Evolutionary conservation across 1,284 basidiomycete genomes (phyloP).

Genomic region (Fomitopsis palustris): DNA sequence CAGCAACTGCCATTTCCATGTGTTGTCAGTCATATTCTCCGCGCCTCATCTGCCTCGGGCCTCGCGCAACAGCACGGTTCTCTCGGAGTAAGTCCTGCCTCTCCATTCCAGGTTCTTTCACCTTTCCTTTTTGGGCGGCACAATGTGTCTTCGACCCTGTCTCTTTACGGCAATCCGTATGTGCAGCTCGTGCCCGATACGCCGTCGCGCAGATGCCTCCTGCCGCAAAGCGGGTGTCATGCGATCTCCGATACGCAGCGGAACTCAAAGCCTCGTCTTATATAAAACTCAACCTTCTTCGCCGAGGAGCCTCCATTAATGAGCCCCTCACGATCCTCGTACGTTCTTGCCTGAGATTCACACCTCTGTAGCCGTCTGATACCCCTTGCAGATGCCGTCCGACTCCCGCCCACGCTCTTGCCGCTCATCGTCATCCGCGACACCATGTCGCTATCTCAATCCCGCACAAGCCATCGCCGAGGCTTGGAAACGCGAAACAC

Average conservation of each 20-base stretch:
- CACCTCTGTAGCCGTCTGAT: slow-evolving; percentile 9
- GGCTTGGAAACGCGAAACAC: slow-evolving; percentile 58
- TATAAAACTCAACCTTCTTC: slow-evolving; percentile 32
- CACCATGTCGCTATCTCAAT: slow-evolving; percentile 31
- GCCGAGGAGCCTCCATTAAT: slow-evolving; percentile 20
- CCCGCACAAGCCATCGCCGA: slow-evolving; percentile 62
- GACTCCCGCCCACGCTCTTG: slow-evolving; percentile 26
- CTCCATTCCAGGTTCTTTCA: slow-evolving; percentile 22
- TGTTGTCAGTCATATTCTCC: slow-evolving; percentile 8
- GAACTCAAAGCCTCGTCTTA: slow-evolving; percentile 22
- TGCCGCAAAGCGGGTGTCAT: slow-evolving; percentile 18
- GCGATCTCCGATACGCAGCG: slow-evolving; percentile 26
- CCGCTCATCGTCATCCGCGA: slow-evolving; percentile 18
- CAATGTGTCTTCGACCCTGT: slow-evolving; percentile 19
- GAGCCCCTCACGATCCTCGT: slow-evolving; percentile 32
- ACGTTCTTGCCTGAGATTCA: slow-evolving; percentile 18
- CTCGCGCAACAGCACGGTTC: slow-evolving; percentile 1
- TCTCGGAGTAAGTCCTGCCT: slow-evolving; percentile 2
- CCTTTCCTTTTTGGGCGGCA: slow-evolving; percentile 27
- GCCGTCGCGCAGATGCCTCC: slow-evolving; percentile 19
- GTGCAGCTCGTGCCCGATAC: slow-evolving; percentile 26
- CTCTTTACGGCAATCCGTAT: slow-evolving; percentile 30
- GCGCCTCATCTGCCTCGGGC: slow-evolving; percentile 4
- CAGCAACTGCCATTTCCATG: slow-evolving; percentile 7
- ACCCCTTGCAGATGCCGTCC: slow-evolving; percentile 31